Conservation (phyloP, 768 basidiomycete genomes). For the Panus rudis region DNA sequence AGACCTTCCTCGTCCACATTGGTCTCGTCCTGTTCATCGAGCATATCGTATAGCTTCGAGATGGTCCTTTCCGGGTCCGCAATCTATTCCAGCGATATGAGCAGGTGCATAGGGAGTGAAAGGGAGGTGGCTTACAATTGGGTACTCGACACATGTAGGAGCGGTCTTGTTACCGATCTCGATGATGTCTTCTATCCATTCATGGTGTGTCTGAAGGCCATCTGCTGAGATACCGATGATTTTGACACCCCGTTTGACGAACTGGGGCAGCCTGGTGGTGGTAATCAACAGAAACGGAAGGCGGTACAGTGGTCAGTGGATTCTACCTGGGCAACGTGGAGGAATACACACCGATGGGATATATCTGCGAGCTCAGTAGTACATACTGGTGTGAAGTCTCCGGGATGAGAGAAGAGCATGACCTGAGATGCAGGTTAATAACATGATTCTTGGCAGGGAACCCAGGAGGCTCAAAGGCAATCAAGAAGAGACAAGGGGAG, state of each 20-base stretch:
- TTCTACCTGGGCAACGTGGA: too few relatives aligned
- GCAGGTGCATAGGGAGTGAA: neutral
- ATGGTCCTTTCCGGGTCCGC: constrained; percentile 85
- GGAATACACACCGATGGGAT: constrained; percentile 48
- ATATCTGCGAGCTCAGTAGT: constrained; percentile 98
- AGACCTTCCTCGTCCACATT: constrained; percentile 81
- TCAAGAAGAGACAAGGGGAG: neutral
- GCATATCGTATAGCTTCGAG: constrained; percentile 87
- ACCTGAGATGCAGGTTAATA: constrained; percentile 36
- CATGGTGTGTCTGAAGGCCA: constrained; percentile 71
- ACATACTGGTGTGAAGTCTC: constrained; percentile 86
- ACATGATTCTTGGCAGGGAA: neutral
- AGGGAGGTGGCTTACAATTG: constrained; percentile 57
- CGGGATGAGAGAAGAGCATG: constrained; percentile 92
- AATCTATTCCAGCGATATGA: constrained; percentile 48
- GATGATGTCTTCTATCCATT: constrained; percentile 88
- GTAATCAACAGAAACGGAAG: neutral
- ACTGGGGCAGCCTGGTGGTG: constrained; percentile 54
- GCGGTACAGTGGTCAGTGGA: neutral
- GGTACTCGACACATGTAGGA: constrained; percentile 79
- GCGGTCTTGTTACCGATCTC: constrained; percentile 60
- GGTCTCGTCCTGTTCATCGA: constrained; percentile 89
- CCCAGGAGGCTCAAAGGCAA: neutral
- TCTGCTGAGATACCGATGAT: constrained; percentile 93
- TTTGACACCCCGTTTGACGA: constrained; percentile 82